Conservation (phyloP, 202 grass and related monocot species). For the Schoenoplectus triqueter region DNA sequence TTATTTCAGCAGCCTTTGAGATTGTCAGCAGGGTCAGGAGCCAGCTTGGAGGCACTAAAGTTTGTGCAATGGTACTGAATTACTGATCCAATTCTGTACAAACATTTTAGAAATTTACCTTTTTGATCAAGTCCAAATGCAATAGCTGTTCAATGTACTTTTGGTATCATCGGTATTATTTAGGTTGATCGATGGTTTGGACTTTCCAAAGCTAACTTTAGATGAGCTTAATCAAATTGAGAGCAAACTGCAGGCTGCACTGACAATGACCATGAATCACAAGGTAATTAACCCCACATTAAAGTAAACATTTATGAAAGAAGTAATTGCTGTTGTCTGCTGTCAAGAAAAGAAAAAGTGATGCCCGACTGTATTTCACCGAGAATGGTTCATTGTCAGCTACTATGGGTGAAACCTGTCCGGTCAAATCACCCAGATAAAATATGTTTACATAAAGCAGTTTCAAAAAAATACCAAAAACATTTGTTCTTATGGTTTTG, state of each 20-base stretch:
- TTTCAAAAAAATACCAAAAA: too few species aligned
- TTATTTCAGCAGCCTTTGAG: neutral
- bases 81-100: neutral
- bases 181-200: conserved; percentile 3
- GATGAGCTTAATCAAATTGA: conserved; percentile 23
- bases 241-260: neutral
- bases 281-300: neutral
- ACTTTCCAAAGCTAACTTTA: conserved; percentile 4
- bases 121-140: neutral
- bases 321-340: neutral
- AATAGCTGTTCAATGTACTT: neutral
- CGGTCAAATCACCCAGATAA: too few species aligned
- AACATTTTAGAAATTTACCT: neutral
- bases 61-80: neutral
- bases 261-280: neutral
- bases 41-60: neutral
- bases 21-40: neutral
- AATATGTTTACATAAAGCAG: too few species aligned
- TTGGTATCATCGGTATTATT: too few species aligned
- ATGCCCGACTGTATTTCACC: neutral
- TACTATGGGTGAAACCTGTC: too few species aligned
- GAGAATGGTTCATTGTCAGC: too few species aligned
- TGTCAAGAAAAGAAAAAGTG: neutral
- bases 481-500: neutral
- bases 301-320: neutral